phyloP scores from a whole-genome alignment of 495 filamentous ascomycete species.

The Clavariopsis aquatica region DNA sequence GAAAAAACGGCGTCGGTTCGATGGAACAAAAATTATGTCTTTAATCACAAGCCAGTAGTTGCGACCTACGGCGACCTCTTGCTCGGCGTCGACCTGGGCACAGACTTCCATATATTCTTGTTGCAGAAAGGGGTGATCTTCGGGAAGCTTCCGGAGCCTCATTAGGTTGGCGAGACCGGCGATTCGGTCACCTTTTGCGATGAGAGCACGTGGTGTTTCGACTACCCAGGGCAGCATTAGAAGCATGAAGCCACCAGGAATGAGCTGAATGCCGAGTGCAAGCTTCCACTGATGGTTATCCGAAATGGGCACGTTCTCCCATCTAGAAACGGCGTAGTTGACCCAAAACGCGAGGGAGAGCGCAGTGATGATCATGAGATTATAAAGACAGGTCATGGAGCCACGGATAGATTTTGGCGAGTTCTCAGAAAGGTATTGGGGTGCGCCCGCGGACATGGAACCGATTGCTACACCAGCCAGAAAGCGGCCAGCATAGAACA shows the following conservation, averaged over 20 bases:
- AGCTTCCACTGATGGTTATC: constrained; percentile 45
- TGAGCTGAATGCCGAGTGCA: constrained; percentile 21
- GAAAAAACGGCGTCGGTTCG: constrained; percentile 38
- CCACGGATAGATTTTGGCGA: constrained; percentile 46
- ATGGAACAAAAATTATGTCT: constrained; percentile 26
- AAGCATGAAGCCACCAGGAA: constrained; percentile 41
- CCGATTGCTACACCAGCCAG: constrained; percentile 46
- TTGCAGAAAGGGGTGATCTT: constrained; percentile 26
- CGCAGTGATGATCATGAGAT: constrained; percentile 46
- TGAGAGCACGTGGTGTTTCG: constrained; percentile 43
- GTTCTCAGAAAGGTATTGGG: constrained; percentile 46
- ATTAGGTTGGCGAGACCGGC: constrained; percentile 38
- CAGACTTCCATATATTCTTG: constrained; percentile 20
- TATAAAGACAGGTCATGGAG: constrained; percentile 45
- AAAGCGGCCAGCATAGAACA: constrained; percentile 46
- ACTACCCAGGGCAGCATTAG: constrained; percentile 52
- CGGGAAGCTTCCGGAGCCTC: constrained; percentile 30
- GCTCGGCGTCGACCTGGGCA: constrained; percentile 27
- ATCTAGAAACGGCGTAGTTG: constrained; percentile 39
- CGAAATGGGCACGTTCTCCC: constrained; percentile 40
- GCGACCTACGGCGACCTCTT: constrained; percentile 29
- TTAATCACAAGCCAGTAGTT: constrained; percentile 30
- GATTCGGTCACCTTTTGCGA: constrained; percentile 40
- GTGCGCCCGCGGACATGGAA: constrained; percentile 54
- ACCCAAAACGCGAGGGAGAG: constrained; percentile 44